These are phyloP conservation scores for Nigrospora osmanthi DNA, from an alignment of 2,329 filamentous ascomycete genomes.

Conservation along the genomic window DNA sequence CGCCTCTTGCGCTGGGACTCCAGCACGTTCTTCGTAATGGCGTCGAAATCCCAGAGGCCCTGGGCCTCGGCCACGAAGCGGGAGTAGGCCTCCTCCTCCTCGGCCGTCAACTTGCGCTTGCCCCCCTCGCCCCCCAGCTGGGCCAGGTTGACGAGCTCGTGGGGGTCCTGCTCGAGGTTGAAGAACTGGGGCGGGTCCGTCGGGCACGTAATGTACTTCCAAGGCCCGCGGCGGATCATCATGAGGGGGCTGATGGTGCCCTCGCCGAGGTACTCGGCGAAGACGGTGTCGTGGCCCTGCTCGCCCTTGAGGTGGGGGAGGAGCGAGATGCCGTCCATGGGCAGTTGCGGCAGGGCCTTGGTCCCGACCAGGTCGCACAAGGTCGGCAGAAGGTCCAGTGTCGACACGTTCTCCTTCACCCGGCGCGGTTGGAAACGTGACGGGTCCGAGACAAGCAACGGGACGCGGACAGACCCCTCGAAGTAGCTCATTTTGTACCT, in stretches of 20 bases:
- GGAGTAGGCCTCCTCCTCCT: conserved; percentile 39
- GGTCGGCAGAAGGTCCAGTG: conserved; percentile 82
- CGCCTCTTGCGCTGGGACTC: conserved; percentile 71
- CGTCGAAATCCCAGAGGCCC: conserved; percentile 72
- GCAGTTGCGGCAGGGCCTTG: conserved; percentile 60
- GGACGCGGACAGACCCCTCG: conserved; percentile 83
- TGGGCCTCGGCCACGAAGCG: conserved; percentile 68
- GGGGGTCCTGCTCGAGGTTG: conserved; percentile 68
- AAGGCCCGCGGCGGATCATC: conserved; percentile 85
- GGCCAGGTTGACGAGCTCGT: conserved; percentile 70
- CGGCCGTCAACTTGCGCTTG: conserved; percentile 25
- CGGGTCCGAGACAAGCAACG: conserved; percentile 77
- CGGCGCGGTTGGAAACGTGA: conserved; percentile 66
- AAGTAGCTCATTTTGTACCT: conserved; percentile 95
- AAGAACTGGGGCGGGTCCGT: conserved; percentile 79
- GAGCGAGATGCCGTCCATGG: conserved; percentile 78
- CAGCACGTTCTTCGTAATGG: conserved; percentile 68
- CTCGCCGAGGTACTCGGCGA: conserved; percentile 92
- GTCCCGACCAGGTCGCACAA: conserved; percentile 76
- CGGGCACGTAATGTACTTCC: conserved; percentile 87
- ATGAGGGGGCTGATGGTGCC: conserved; percentile 82
- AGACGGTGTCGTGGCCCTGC: conserved; percentile 75
- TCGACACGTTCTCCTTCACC: conserved; percentile 79
- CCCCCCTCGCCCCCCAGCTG: conserved; percentile 25
- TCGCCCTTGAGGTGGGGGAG: conserved; percentile 66